These are phyloP conservation scores for Penicillium sp. DNA, from an alignment of 2,329 filamentous ascomycete genomes.

Conservation along the genomic window DNA sequence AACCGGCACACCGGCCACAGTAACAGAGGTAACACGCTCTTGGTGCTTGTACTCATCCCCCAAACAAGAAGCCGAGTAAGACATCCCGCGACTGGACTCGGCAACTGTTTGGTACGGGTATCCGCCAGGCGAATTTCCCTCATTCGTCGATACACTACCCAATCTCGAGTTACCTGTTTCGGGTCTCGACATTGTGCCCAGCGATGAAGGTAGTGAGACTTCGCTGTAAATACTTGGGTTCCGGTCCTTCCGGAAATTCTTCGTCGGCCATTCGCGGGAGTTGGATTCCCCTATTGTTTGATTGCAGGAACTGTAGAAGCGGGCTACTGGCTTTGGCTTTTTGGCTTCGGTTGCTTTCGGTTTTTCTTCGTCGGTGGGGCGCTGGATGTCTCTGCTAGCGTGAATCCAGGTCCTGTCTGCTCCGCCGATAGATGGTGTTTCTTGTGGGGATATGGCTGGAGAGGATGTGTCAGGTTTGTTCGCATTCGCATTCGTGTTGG, in stretches of 20 bases:
- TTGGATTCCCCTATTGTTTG: not conserved
- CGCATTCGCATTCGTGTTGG: not conserved
- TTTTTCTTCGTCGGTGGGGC: not conserved
- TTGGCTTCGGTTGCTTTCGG: not conserved
- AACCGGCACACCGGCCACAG: not conserved
- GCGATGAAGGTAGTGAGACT: constrained; percentile 4
- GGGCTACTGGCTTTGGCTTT: not conserved
- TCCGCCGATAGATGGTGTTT: constrained; percentile 7
- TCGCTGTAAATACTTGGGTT: constrained; percentile 7
- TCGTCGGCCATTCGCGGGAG: constrained; percentile 7
- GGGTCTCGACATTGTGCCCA: not conserved
- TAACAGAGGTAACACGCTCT: constrained; percentile 14
- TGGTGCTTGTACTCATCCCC: constrained; percentile 3
- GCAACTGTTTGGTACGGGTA: not conserved
- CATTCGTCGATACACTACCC: not conserved
- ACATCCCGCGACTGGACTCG: not conserved
- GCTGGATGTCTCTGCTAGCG: constrained; percentile 10
- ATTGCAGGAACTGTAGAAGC: constrained; percentile 23
- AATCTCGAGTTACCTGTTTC: not conserved
- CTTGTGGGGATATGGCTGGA: not conserved
- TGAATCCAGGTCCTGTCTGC: constrained; percentile 18
- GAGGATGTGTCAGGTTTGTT: not conserved
- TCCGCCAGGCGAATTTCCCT: not conserved
- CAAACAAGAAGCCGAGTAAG: constrained; percentile 3
- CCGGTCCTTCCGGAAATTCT: constrained; percentile 6